Evolutionary conservation across 2,329 filamentous ascomycete genomes (phyloP), one percentile per base, ranked within the genome.

Genomic region (Phaeosphaeria sp.): DNA sequence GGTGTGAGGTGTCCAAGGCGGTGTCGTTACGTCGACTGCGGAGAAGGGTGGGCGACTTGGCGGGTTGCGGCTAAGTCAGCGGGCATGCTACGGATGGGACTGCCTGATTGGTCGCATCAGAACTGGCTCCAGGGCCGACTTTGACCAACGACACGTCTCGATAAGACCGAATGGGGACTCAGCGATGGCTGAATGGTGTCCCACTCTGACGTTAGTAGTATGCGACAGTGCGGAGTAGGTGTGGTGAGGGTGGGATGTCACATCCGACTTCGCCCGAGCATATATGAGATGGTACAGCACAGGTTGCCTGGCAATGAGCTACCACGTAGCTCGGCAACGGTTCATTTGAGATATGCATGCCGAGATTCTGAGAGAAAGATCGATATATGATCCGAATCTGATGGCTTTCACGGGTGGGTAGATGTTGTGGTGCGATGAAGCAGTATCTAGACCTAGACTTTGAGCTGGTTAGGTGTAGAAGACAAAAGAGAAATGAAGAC

Each of bases 101-200:
- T 51, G 56, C 57, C 63, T 74, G 64, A 74, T 74, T 73, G 70
- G 72, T 51, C 54, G 30, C 50, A 15, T 43, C 53, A 47, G 58
- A 44, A 59, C 54, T 60, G 58, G 47, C 59, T 57, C 24, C 9
- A 45, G 40, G 33, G 36, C 33, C 48, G 24, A 47, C 55, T 42
- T 68, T 61, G 64, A 68, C 74, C 73, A 76, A 74, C 71, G 66
- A 71, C 56, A 67, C 57, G 47, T 54, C 57, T 49, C 51, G 57
- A 66, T 24, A 30, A 50, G 55, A 59, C 66, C 51, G 63, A 53
- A 71, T 74, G 72, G 66, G 60, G 62, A 53, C 51, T 58, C 54
- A 48, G 61, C 54, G 66, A 68, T 49, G 59, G 49, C 47, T 61
- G 56, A 74, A 62, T 70, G 72, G 69, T 67, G 65, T 69, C 57